phyloP scores from a whole-genome alignment of 257 asterid genomes.

The Penstemon eatonii region DNA sequence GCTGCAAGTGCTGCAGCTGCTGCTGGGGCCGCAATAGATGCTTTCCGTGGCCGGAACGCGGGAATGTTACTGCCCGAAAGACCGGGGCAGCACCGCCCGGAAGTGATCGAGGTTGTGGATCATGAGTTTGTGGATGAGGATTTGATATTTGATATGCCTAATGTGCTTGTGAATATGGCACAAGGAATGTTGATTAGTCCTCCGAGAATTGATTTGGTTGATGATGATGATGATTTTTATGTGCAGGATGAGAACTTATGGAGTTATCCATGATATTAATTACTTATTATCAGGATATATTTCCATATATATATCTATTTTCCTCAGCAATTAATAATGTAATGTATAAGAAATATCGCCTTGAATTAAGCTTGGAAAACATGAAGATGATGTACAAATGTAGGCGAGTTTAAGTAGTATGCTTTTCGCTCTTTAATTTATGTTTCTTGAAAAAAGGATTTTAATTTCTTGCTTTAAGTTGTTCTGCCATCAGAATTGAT shows the following conservation, averaged over 20 bases:
- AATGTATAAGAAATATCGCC: too few relatives aligned
- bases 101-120: background rate
- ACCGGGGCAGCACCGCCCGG: background rate
- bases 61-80: background rate
- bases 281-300: background rate
- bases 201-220: slow-evolving; percentile 43
- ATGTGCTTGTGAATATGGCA: slow-evolving; percentile 65
- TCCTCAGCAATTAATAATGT: too few relatives aligned
- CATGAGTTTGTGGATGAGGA: slow-evolving; percentile 66
- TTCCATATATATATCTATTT: too few relatives aligned
- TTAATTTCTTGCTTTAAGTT: too few relatives aligned
- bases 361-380: too few relatives aligned
- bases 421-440: background rate
- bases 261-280: slow-evolving; percentile 38
- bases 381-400: background rate
- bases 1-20: slow-evolving; percentile 74
- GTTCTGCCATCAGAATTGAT: too few relatives aligned
- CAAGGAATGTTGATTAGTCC: slow-evolving; percentile 80
- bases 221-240: slow-evolving; percentile 34
- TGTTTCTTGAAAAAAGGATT: background rate
- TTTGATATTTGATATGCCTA: slow-evolving; percentile 71
- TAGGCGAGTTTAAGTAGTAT: background rate
- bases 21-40: slow-evolving; percentile 61
- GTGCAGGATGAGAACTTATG: slow-evolving; percentile 41
- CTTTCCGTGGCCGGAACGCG: slow-evolving; percentile 6